Conservation (phyloP, 345 rosid species). For the Erodium maritimum region DNA sequence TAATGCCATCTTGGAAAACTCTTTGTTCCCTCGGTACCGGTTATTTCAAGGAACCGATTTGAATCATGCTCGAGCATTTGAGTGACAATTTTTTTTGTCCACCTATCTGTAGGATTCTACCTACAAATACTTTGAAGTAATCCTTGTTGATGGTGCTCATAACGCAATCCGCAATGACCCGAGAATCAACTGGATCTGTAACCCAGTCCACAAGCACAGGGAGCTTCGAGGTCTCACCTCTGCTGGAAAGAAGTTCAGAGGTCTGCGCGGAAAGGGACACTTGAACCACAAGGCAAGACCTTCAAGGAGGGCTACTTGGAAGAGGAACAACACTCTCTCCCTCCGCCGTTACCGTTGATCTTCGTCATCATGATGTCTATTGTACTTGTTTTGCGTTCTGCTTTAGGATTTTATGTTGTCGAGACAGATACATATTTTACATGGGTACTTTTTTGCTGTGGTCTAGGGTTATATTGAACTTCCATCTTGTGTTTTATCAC, state of each 20-base stretch:
- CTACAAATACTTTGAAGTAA: constrained; percentile 23
- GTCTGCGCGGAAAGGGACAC: constrained; percentile 25
- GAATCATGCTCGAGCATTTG: too few relatives aligned
- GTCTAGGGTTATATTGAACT: too few relatives aligned
- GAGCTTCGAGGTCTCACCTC: constrained; percentile 27
- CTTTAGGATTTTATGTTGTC: not conserved
- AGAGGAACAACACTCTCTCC: constrained; percentile 25
- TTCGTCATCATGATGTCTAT: not conserved
- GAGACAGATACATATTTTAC: too few relatives aligned
- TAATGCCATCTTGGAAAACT: too few relatives aligned
- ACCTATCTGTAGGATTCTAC: constrained; percentile 17
- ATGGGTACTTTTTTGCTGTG: too few relatives aligned
- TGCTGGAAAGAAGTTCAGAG: constrained; percentile 24
- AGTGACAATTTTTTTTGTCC: not conserved
- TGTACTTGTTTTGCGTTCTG: not conserved
- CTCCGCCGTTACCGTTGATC: constrained; percentile 26
- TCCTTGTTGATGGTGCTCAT: constrained; percentile 24
- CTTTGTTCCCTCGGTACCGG: too few relatives aligned
- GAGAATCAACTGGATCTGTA: constrained; percentile 30
- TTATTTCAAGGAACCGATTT: not conserved
- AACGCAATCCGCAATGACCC: constrained; percentile 27
- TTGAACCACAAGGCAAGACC: constrained; percentile 22
- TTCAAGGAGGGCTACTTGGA: constrained; percentile 27
- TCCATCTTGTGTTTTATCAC: too few relatives aligned
- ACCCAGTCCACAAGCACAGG: constrained; percentile 29